These are phyloP conservation scores for Ceratocystis papillata DNA, from an alignment of 2,329 filamentous ascomycete species.

Conservation along the genomic window DNA sequence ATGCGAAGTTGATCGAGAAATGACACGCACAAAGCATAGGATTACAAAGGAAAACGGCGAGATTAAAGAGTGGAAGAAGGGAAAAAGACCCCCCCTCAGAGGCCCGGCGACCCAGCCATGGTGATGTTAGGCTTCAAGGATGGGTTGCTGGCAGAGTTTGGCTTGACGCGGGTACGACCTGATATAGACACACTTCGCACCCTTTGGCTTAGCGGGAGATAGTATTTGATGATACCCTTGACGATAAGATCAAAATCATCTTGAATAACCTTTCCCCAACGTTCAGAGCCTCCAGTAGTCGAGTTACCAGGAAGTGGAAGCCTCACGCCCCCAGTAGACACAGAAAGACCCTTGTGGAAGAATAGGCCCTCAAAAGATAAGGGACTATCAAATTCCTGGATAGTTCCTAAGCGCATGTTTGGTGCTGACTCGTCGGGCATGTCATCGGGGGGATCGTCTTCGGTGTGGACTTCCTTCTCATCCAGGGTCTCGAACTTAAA, in stretches of 20 bases:
- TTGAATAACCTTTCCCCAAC: slow-evolving; percentile 83
- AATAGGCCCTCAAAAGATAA: slow-evolving; percentile 84
- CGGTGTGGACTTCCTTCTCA: slow-evolving; percentile 22
- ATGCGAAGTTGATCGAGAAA: not conserved
- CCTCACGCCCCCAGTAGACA: slow-evolving; percentile 72
- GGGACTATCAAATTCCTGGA: slow-evolving; percentile 76
- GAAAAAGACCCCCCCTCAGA: not conserved
- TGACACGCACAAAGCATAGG: not conserved
- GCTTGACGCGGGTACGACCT: slow-evolving; percentile 49
- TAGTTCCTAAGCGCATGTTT: slow-evolving; percentile 84
- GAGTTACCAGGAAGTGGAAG: slow-evolving; percentile 75
- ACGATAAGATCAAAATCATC: slow-evolving; percentile 91
- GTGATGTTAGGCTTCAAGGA: slow-evolving; percentile 31
- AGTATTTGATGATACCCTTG: slow-evolving; percentile 80
- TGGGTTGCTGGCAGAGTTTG: slow-evolving; percentile 50
- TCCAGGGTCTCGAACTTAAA: slow-evolving; percentile 7
- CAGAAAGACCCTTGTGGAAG: slow-evolving; percentile 60
- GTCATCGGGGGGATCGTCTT: slow-evolving; percentile 39
- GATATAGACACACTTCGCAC: slow-evolving; percentile 50
- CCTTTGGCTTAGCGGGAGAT: slow-evolving; percentile 50
- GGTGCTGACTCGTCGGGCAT: slow-evolving; percentile 57
- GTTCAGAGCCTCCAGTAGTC: slow-evolving; percentile 70
- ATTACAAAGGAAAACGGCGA: not conserved
- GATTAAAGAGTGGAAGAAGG: slow-evolving; percentile 6
- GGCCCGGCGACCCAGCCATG: not conserved